A percentile compares a stretch with the other conserved stretches of the same genome.
phyloP scores from a whole-genome alignment of 2,329 filamentous ascomycete genomes.

The Ascochyta rabiei region DNA sequence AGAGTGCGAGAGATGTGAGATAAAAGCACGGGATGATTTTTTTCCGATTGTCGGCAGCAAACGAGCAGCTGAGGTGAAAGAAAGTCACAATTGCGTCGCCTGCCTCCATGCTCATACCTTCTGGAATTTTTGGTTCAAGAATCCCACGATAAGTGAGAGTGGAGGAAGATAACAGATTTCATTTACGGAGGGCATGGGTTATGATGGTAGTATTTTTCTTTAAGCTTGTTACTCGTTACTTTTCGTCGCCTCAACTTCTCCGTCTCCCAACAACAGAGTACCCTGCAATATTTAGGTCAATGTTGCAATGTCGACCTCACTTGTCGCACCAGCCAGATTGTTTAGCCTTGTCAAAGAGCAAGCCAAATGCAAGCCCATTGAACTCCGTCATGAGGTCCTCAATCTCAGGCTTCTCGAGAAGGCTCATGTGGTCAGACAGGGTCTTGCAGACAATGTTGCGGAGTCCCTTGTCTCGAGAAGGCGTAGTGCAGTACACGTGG shows the following conservation, averaged over 20 bases:
- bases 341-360: neutral
- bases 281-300: neutral
- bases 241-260: too few relatives aligned
- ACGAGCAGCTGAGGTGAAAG: neutral
- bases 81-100: neutral
- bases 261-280: neutral
- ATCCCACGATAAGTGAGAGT: neutral
- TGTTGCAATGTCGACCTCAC: neutral
- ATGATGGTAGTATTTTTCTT: too few relatives aligned
- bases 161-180: neutral
- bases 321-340: neutral
- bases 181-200: neutral
- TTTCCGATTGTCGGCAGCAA: neutral
- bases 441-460: constrained; percentile 34
- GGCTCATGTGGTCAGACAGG: constrained; percentile 25
- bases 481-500: constrained; percentile 29
- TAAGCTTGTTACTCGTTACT: too few relatives aligned
- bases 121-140: neutral
- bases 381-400: neutral
- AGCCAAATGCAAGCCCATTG: neutral
- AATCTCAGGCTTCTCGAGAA: constrained; percentile 1
- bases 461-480: constrained; percentile 34
- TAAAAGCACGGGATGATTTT: neutral
- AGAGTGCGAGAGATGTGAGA: neutral
- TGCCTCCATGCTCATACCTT: neutral